These are phyloP conservation scores for Gossypium herbaceum DNA, from an alignment of 345 rosid genomes.

Conservation along the genomic window DNA sequence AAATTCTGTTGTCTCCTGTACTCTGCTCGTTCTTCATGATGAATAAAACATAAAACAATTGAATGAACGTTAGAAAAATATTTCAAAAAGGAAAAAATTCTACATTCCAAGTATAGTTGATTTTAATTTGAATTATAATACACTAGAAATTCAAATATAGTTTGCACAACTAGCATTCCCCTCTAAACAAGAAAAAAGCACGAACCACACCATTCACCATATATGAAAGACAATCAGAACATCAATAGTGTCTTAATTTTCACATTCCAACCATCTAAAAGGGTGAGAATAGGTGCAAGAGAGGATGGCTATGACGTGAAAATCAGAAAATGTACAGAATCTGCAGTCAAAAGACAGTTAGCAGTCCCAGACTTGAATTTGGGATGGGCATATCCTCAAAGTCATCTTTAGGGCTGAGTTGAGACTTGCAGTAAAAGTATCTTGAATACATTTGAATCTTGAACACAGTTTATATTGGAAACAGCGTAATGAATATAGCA, in stretches of 20 bases:
- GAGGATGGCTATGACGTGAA: background rate
- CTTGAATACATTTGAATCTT: background rate
- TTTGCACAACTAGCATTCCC: background rate
- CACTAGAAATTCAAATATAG: background rate
- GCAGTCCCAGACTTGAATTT: background rate
- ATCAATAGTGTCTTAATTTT: background rate
- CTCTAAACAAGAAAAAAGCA: background rate
- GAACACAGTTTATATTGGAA: background rate
- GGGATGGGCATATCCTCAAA: background rate
- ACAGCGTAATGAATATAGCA: background rate
- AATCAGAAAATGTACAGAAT: background rate
- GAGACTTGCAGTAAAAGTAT: background rate
- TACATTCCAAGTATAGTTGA: background rate
- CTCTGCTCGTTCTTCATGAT: background rate
- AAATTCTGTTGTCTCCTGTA: conserved; percentile 5
- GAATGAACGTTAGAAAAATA: background rate
- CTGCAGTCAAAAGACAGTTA: background rate
- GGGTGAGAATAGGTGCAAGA: background rate
- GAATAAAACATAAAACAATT: background rate
- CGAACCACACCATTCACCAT: background rate
- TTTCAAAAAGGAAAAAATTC: background rate
- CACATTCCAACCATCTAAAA: background rate
- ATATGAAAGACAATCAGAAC: background rate
- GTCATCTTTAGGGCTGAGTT: background rate
- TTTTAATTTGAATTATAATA: background rate